Evolutionary conservation across 2,329 filamentous ascomycete species (phyloP).

Genomic region (Chaetomium olivaceum): DNA sequence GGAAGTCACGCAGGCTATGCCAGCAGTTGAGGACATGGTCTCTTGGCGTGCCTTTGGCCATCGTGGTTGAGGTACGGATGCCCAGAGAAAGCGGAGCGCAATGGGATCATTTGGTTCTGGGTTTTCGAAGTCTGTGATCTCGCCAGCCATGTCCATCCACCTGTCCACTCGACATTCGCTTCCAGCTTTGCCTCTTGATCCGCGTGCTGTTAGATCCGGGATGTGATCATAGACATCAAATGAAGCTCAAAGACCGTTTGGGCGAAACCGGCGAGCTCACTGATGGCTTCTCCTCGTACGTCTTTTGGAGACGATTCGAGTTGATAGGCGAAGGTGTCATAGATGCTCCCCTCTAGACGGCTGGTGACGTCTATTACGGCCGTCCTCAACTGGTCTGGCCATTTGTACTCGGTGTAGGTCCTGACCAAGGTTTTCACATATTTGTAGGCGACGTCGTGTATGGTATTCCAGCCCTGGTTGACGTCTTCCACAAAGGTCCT

Average conservation of each 20-base stretch:
- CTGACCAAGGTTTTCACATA: slow-evolving; percentile 55
- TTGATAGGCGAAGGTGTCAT: slow-evolving; percentile 48
- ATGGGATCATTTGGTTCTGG: slow-evolving; percentile 43
- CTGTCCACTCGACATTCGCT: slow-evolving; percentile 51
- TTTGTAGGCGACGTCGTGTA: slow-evolving; percentile 59
- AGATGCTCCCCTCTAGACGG: slow-evolving; percentile 54
- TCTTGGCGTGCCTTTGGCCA: slow-evolving; percentile 53
- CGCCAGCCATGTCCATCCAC: slow-evolving; percentile 54
- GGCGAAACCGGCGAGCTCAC: slow-evolving; percentile 47
- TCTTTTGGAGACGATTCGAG: slow-evolving; percentile 27
- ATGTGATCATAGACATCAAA: slow-evolving; percentile 61
- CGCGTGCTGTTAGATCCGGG: slow-evolving; percentile 57
- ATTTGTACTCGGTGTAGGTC: slow-evolving; percentile 56
- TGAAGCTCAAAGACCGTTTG: slow-evolving; percentile 64
- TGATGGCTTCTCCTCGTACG: slow-evolving; percentile 23
- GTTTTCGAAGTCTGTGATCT: slow-evolving; percentile 43
- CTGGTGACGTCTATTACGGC: slow-evolving; percentile 59
- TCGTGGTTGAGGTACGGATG: slow-evolving; percentile 54
- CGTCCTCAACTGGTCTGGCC: slow-evolving; percentile 59
- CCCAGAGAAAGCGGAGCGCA: slow-evolving; percentile 58
- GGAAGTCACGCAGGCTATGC: slow-evolving; percentile 57
- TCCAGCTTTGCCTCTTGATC: slow-evolving; percentile 51
- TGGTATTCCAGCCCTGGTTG: slow-evolving; percentile 53
- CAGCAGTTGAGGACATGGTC: slow-evolving; percentile 61
- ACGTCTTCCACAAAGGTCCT: slow-evolving; percentile 52